Conservation (phyloP, 148 eudicot species). For the Fagopyrum tataricum region DNA sequence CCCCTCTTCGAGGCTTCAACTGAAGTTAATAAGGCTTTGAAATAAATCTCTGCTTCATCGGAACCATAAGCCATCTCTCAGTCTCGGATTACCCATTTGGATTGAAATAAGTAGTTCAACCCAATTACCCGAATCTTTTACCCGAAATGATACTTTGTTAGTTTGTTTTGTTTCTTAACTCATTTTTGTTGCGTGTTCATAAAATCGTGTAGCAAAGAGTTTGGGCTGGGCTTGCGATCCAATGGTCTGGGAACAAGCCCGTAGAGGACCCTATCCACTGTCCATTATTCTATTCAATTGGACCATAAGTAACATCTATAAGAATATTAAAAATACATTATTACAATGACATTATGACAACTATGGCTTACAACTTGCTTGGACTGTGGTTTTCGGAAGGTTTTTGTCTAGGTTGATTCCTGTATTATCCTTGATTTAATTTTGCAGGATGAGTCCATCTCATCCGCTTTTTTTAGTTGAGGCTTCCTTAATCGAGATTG, state of each 20-base stretch:
- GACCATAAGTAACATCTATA: background rate
- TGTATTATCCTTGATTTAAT: background rate
- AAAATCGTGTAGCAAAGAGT: no score
- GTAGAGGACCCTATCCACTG: background rate
- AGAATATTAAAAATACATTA: no score
- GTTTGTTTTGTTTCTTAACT: no score
- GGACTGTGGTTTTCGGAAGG: no score
- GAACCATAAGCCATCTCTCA: background rate
- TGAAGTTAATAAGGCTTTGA: no score
- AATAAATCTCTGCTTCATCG: no score
- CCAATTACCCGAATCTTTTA: background rate
- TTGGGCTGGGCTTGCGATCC: background rate
- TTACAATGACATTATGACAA: no score
- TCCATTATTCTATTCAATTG: background rate
- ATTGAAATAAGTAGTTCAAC: background rate
- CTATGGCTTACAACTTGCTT: no score
- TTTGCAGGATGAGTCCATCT: background rate
- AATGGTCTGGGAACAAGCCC: background rate
- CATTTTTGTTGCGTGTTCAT: no score
- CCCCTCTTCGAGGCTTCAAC: no score
- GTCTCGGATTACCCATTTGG: background rate
- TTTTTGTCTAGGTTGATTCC: no score
- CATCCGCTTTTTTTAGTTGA: background rate
- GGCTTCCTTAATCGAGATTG: no score
- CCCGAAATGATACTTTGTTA: background rate